These are phyloP conservation scores for Xylaria intraflava DNA, from an alignment of 495 filamentous ascomycete genomes.

Conservation along the genomic window DNA sequence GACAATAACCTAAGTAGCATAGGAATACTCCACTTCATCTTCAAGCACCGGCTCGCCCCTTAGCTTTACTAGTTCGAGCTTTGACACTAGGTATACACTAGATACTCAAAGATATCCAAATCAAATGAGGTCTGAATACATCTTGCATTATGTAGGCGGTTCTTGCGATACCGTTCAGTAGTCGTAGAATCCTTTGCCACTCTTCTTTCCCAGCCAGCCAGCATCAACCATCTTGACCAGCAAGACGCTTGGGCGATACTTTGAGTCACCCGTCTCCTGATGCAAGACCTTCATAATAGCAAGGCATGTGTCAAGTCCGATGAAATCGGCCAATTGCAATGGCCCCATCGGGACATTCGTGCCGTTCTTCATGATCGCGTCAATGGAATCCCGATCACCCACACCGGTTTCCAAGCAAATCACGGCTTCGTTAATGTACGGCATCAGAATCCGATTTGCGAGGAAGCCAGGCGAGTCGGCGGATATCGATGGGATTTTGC, in stretches of 20 bases:
- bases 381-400: conserved; percentile 81
- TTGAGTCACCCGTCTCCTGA: conserved; percentile 85
- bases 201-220: conserved; percentile 97
- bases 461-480: conserved; percentile 91
- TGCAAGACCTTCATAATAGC: conserved; percentile 96
- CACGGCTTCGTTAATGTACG: conserved; percentile 97
- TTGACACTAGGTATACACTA: neutral
- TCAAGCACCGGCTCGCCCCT: no score
- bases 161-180: conserved; percentile 42
- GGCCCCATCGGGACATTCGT: conserved; percentile 99
- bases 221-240: conserved; percentile 95
- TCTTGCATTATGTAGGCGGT: neutral
- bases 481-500: conserved; percentile 81
- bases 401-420: conserved; percentile 95
- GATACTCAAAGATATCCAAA: neutral
- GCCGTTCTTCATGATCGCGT: conserved; percentile 97
- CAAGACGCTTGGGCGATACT: conserved; percentile 83
- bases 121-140: neutral
- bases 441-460: conserved; percentile 96
- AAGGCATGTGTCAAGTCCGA: conserved; percentile 92
- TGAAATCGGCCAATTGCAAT: conserved; percentile 89
- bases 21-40: neutral
- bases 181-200: conserved; percentile 91
- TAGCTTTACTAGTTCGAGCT: neutral
- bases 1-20: neutral